These are phyloP conservation scores for Triangularia setosa DNA, from an alignment of 2,329 filamentous ascomycete species.

Conservation along the genomic window DNA sequence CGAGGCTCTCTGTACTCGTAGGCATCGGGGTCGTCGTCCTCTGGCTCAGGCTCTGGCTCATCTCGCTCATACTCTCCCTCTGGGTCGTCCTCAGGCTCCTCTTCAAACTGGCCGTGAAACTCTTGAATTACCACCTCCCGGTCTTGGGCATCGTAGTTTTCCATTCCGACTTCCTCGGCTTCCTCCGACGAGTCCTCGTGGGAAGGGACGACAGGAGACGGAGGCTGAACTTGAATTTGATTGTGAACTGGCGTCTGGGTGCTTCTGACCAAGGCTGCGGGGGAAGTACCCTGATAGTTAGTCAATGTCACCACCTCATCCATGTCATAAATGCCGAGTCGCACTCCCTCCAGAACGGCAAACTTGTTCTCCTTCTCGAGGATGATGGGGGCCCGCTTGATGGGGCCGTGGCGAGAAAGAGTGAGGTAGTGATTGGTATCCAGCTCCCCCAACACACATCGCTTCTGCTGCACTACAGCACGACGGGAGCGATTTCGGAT, in stretches of 20 bases:
- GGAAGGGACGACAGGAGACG: neutral
- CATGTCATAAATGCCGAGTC: conserved; percentile 19
- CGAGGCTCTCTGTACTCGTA: conserved; percentile 21
- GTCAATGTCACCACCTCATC: conserved; percentile 22
- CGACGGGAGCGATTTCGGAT: neutral
- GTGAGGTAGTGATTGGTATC: conserved; percentile 20
- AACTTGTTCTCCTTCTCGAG: conserved; percentile 24
- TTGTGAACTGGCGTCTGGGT: neutral
- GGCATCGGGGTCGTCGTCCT: conserved; percentile 21
- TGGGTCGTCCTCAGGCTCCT: conserved; percentile 13
- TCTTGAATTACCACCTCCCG: neutral
- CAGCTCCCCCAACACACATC: conserved; percentile 18
- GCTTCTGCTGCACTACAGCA: neutral
- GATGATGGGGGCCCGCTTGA: conserved; percentile 21
- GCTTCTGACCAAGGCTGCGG: conserved; percentile 14
- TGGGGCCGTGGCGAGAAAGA: neutral
- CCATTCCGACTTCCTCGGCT: conserved; percentile 14
- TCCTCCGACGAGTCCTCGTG: neutral
- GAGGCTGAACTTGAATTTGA: neutral
- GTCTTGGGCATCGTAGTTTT: neutral
- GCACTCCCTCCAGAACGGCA: conserved; percentile 17
- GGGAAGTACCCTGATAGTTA: conserved; percentile 10
- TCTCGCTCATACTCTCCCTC: conserved; percentile 9
- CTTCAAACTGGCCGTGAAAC: neutral
- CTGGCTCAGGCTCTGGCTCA: conserved; percentile 19